Evolutionary conservation across 805 yeast genomes (phyloP).

Genomic region (Sporopachydermia quercuum): DNA sequence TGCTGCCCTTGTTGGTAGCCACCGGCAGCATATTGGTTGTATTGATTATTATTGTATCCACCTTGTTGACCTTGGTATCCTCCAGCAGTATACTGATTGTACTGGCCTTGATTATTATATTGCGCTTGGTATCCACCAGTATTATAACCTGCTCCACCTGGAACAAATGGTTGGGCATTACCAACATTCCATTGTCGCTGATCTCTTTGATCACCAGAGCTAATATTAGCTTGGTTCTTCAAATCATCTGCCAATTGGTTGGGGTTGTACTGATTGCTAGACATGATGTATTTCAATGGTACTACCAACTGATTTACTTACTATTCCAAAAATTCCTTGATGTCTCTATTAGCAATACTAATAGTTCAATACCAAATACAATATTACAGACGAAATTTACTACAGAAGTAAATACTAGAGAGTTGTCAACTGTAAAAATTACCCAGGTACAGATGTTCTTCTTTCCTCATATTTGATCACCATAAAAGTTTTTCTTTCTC

Average conservation of each 20-base stretch:
- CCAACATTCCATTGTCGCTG: conserved; percentile 33
- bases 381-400: too few species aligned
- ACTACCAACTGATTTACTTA: neutral
- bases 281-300: neutral
- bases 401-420: too few species aligned
- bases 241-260: conserved; percentile 20
- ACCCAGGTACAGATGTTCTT: too few species aligned
- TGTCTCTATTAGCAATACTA: too few species aligned
- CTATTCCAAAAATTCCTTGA: neutral
- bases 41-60: conserved; percentile 16
- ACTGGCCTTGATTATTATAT: conserved; percentile 13
- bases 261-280: conserved; percentile 5
- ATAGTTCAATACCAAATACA: too few species aligned
- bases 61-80: conserved; percentile 12
- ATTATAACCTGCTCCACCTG: conserved; percentile 19
- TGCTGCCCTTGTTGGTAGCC: conserved; percentile 14
- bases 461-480: too few species aligned
- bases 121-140: conserved; percentile 17
- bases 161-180: conserved; percentile 21
- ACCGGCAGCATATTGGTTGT: conserved; percentile 14
- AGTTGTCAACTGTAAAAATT: too few species aligned
- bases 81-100: conserved; percentile 14
- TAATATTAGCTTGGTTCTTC: conserved; percentile 17
- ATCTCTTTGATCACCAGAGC: conserved; percentile 18
- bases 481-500: too few species aligned